A percentile compares a stretch with the other conserved stretches of the same genome.
phyloP scores from a whole-genome alignment of 306 rosid species.

The Acacia crassicarpa region DNA sequence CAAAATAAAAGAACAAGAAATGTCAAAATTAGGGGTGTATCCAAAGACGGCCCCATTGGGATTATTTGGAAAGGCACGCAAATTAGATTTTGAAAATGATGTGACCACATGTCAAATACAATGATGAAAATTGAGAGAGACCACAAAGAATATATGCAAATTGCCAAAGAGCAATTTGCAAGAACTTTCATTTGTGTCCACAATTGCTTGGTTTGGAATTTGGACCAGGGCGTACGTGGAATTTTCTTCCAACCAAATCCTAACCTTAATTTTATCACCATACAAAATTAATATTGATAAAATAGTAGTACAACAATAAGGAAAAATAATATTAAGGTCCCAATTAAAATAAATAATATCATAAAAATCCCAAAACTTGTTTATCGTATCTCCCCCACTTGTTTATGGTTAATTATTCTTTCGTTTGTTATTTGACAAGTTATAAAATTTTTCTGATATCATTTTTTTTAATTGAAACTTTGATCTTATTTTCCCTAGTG shows the following conservation, averaged over 20 bases:
- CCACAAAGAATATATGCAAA: background rate
- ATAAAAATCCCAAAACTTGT: too few relatives aligned
- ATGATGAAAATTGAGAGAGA: conserved; percentile 31
- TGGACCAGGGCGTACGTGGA: conserved; percentile 22
- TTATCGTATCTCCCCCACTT: too few relatives aligned
- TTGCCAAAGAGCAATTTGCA: conserved; percentile 15
- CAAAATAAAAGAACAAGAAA: conserved; percentile 11
- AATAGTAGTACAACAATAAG: background rate
- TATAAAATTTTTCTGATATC: too few relatives aligned
- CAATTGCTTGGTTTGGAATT: background rate
- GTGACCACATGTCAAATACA: conserved; percentile 14
- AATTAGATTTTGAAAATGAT: background rate
- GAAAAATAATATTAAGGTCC: too few relatives aligned
- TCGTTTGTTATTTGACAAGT: too few relatives aligned
- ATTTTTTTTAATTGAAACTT: too few relatives aligned
- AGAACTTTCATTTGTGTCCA: conserved; percentile 17
- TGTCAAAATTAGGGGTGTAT: conserved; percentile 20
- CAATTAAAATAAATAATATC: too few relatives aligned
- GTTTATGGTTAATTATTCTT: too few relatives aligned
- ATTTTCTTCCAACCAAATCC: conserved; percentile 15
- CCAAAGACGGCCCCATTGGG: conserved; percentile 5
- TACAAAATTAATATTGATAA: background rate
- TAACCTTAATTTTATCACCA: conserved; percentile 13
- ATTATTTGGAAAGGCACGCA: conserved; percentile 26
- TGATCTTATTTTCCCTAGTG: too few relatives aligned